Evolutionary conservation across 108 stramenopile species (phyloP), one percentile per base, ranked within the genome.

Genomic region (Stephanodiscus triporus): DNA sequence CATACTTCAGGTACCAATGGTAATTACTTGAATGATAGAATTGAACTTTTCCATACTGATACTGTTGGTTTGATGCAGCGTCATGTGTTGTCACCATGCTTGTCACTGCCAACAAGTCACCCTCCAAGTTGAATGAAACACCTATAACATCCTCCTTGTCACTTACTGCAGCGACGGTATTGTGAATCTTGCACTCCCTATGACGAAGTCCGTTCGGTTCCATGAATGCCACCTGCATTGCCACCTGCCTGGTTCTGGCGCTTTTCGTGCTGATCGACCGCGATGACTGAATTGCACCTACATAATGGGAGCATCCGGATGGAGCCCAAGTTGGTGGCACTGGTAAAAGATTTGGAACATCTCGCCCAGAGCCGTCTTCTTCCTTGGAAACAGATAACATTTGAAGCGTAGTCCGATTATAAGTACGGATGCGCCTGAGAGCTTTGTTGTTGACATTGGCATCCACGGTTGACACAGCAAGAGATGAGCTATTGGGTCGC

Each of bases 1-100:
- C 95, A 61, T 86, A 82, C 76, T 96, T 96, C 58, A 93, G 77
- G 60, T 96, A 96, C 95, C 95, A 96, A 61, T 96, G 95, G 75
- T 92, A 96, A 71, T 96, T 96, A 71, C 77, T 82, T 56, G 91
- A 75, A 75, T 96, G 92, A 86, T 89, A 96, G 24, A 96, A 59
- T 62, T 96, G 95, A 17, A 96, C 51, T 40, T 90, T 91, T 23
- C 88, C 84, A 48, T 82, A 82, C 40, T 50, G 51, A 34, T 29
- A 29, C 23, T 24, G 42, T 24, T 51, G 48, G 32, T 56, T 43
- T 10, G 38, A 60, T 49, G 66, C 37, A 32, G 61, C 19, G 2
- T 63, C 61, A 24, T 24, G 19, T 20, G 68, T 69, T 58, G 38
- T 84, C 45, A 81, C 80, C 70, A 37, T 71, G 72, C 38, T 84